These are phyloP conservation scores for Calonectria henricotiae DNA, from an alignment of 2,329 filamentous ascomycete species.

Conservation along the genomic window DNA sequence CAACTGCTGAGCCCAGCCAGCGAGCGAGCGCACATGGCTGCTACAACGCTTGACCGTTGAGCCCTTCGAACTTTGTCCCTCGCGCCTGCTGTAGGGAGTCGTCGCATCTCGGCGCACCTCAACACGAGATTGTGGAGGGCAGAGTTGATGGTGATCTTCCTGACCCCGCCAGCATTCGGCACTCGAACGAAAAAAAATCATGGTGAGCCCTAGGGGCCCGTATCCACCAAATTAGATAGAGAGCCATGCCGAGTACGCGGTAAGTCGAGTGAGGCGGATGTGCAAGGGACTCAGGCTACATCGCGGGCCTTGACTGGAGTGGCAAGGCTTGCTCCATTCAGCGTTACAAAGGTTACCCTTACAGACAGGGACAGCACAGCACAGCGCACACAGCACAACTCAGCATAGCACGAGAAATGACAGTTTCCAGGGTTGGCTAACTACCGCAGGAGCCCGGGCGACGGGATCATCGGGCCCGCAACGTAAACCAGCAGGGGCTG, in stretches of 20 bases:
- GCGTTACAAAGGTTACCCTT: constrained; percentile 21
- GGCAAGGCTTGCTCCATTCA: constrained; percentile 24
- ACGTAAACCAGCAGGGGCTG: constrained; percentile 43
- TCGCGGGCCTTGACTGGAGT: constrained; percentile 18
- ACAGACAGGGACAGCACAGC: constrained; percentile 38
- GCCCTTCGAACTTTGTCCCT: constrained; percentile 33
- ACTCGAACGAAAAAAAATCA: not conserved
- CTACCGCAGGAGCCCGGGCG: constrained; percentile 41
- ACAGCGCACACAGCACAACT: constrained; percentile 40
- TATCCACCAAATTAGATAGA: constrained; percentile 15
- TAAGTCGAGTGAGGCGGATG: constrained; percentile 41
- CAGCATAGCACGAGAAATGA: constrained; percentile 37
- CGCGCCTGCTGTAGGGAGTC: constrained; percentile 30
- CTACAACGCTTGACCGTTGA: constrained; percentile 47
- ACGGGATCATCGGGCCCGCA: constrained; percentile 47
- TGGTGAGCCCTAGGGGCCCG: constrained; percentile 1
- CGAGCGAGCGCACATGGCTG: constrained; percentile 28
- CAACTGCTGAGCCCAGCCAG: constrained; percentile 4
- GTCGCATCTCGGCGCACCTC: not conserved
- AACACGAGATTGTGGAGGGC: constrained; percentile 35
- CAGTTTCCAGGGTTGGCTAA: constrained; percentile 38
- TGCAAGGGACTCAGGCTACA: constrained; percentile 45
- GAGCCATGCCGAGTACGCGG: constrained; percentile 13
- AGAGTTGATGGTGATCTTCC: constrained; percentile 43
- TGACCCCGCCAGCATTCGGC: not conserved